These are phyloP conservation scores for Amylostereum chailletii DNA, from an alignment of 1,284 basidiomycete genomes.

Conservation along the genomic window DNA sequence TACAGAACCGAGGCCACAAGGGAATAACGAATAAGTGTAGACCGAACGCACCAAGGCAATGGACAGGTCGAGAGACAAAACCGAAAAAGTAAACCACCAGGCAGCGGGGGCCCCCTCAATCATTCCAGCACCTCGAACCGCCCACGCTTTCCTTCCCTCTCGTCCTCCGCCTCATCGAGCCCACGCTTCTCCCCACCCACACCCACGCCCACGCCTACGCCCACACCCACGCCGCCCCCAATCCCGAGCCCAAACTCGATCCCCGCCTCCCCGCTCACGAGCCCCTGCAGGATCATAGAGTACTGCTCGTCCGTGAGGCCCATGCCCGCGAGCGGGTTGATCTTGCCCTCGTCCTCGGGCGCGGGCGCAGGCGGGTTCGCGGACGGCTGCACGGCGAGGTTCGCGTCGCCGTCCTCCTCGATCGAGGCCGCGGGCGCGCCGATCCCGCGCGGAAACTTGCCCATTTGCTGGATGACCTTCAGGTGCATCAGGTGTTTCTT, in stretches of 20 bases:
- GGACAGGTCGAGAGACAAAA: too few species aligned
- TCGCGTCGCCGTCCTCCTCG: slow-evolving; percentile 39
- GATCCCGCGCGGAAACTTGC: slow-evolving; percentile 61
- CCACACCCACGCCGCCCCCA: slow-evolving; percentile 11
- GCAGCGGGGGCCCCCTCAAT: slow-evolving; percentile 35
- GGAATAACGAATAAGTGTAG: too few species aligned
- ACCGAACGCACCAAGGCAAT: too few species aligned
- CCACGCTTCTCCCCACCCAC: slow-evolving; percentile 27
- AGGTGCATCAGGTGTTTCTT: slow-evolving; percentile 92
- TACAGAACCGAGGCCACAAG: too few species aligned
- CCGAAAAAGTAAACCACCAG: too few species aligned
- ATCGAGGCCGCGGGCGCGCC: slow-evolving; percentile 62
- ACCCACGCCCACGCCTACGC: background rate
- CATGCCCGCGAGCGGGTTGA: slow-evolving; percentile 69
- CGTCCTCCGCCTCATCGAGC: slow-evolving; percentile 38
- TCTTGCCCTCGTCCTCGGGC: slow-evolving; percentile 38
- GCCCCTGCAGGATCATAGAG: slow-evolving; percentile 53
- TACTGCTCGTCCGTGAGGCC: slow-evolving; percentile 74
- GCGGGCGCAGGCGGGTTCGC: slow-evolving; percentile 6
- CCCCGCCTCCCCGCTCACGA: slow-evolving; percentile 43
- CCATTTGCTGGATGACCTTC: slow-evolving; percentile 82
- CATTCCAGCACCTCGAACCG: slow-evolving; percentile 65
- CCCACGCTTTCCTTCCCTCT: slow-evolving; percentile 51
- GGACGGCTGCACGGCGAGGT: slow-evolving; percentile 16
- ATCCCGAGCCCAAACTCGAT: slow-evolving; percentile 7